Base-by-base conservation (phyloP, 139 green algal genomes). In the Klebsormidium nitens region DNA sequence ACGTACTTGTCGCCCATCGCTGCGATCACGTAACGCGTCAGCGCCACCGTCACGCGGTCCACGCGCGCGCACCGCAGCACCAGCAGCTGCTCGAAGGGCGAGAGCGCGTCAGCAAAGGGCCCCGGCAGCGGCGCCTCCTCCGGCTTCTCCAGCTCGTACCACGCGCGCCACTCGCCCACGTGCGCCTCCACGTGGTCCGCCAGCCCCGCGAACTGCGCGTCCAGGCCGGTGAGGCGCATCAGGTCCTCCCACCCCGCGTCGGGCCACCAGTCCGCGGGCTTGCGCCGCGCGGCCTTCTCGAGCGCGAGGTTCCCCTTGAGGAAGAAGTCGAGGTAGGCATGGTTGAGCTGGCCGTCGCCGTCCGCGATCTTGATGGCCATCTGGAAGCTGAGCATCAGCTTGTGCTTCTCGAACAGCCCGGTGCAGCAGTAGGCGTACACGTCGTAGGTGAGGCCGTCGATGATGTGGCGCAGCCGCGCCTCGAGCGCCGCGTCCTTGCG, bases 211-310 rank as follows among this genome's bases (percentile, higher is more conserved):
- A 91, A 72, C 1, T 68, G 57, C 55, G 85, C 81, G 50, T 62
- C 80, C 31, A 93, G 64, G 76, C 86, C 71, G 31, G 78, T 76
- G 23, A 94, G 75, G 2, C 81, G 74, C 71, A 88, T 85, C 23
- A 94, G 72, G 80, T 95, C 89, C 75, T 94, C 84, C 88, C 88
- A 95, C 48, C 88, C 88, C 49, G 85, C 74, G 32, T 89, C 86
- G 31, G 87, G 84, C 31, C 89, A 73, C 86, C 87, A 95, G 5
- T 86, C 80, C 39, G 82, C 80, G 0, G 87, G 85, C 77, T 87
- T 87, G 29, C 60, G 66, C 19, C 67, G 76, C 38, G 64, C 39
- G 28, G 50, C 64, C 72, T 89, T 89, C 64, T 94, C 88, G 46
- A 94, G 67, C 19, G 69, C 78, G 14, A 93, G 79, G 65, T 94